A percentile compares a stretch with the other conserved stretches of the same genome.
Evolutionary conservation across 768 basidiomycete species (phyloP).

Genomic region (Dictyophora rubrovolvata): DNA sequence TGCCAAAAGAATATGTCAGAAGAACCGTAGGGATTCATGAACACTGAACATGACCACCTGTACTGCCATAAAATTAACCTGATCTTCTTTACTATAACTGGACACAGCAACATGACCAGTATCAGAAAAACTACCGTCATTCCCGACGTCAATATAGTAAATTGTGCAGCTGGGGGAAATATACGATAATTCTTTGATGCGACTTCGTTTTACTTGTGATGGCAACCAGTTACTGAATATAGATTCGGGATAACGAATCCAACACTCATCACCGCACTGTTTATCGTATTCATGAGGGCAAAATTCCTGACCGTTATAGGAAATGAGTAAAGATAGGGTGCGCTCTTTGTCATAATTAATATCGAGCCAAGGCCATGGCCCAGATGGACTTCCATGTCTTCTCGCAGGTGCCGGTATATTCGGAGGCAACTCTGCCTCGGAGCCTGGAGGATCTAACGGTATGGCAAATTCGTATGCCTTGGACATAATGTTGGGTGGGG

Average conservation of each 20-base stretch:
- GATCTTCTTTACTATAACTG: conserved; percentile 16
- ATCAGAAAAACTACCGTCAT: conserved; percentile 12
- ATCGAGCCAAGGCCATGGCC: conserved; percentile 30
- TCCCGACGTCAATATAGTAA: conserved; percentile 12
- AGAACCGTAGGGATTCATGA: not conserved
- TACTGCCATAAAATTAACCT: conserved; percentile 23
- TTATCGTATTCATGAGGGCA: conserved; percentile 1
- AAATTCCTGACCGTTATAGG: not conserved
- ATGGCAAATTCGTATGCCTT: not conserved
- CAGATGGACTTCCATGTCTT: conserved; percentile 33
- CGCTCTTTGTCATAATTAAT: conserved; percentile 20
- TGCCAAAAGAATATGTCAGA: conserved; percentile 8
- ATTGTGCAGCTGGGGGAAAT: conserved; percentile 13
- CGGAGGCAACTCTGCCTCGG: not conserved
- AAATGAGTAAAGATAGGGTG: not conserved
- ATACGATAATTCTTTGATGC: conserved; percentile 18
- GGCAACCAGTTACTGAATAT: conserved; percentile 48
- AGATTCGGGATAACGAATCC: conserved; percentile 39
- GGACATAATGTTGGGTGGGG: not conserved
- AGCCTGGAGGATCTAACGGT: not conserved
- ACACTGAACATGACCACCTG: conserved; percentile 20
- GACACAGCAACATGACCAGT: not conserved
- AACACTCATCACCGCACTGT: conserved; percentile 11
- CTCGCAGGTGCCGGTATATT: not conserved
- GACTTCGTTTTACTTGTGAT: conserved; percentile 28